Evolutionary conservation across 176 grass and related monocot genomes (phyloP), one percentile per base, ranked within the genome.

Genomic region (Ensete glaucum): DNA sequence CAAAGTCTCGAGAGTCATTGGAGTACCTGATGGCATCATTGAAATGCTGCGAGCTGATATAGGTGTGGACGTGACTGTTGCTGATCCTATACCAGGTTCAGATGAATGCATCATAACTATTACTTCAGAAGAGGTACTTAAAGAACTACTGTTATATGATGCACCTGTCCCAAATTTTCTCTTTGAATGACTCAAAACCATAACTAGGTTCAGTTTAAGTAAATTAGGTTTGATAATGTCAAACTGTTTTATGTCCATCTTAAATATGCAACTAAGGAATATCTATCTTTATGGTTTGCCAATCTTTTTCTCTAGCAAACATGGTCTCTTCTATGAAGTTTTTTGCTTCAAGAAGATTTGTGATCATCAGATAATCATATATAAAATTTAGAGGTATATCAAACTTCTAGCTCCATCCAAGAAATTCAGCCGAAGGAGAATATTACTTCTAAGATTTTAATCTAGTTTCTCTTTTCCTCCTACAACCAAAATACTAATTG

Each of bases 121-220:
- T 83, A 87, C 88, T 78, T 98, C 95, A 22, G 81, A 85, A 84
- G 95, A 98, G 95, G 95, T 93, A 91, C 65, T n/a, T 16, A 72
- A 29, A 48, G 15, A 17, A 23, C 21, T 62, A n/a, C 76, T 81
- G 25, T 7, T 70, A 7, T 25, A 12, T 34, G 3, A 20, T 10
- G 6, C 43, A 69, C 67, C 19, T 11, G 13, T 69, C 20, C 0
- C 14, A 14, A 50, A 9, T 27, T 69, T 17, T 50, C 19, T 50
- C 34, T 70, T 70, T 51, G 3, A 49, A 29, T 43, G 24, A 14
- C 26, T 67, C 1, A 29, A 5, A 29, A 25, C 20, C 20, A 64
- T 43, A 43, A 43, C 9, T 65, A 9, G 64, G 2, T 15, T 34
- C 9, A 27, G 4, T 16, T 67, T 66, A 13, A 26, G 63, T 23